Conservation (phyloP, 257 asterid genomes). For the Scutellaria baicalensis region DNA sequence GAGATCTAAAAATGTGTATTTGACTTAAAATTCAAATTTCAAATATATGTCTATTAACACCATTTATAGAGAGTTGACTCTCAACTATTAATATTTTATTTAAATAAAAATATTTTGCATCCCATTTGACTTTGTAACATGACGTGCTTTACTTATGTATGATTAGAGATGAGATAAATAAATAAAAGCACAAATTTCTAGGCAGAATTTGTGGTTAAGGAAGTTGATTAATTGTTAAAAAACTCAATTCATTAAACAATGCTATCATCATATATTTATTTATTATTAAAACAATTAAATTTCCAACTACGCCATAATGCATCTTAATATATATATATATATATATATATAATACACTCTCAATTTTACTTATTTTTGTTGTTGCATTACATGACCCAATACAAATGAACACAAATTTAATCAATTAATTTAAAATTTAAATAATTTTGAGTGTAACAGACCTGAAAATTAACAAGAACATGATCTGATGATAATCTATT, state of each 20-base stretch:
- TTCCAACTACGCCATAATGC: slow-evolving; percentile 1
- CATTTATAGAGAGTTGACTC: slow-evolving; percentile 24
- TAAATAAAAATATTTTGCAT: background rate
- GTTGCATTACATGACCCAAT: no score
- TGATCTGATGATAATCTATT: no score
- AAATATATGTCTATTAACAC: slow-evolving; percentile 18
- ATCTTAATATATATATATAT: background rate
- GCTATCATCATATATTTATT: background rate
- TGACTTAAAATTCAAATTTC: slow-evolving; percentile 15
- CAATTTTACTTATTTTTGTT: background rate
- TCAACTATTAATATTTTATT: background rate
- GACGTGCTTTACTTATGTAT: slow-evolving; percentile 14
- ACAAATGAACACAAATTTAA: no score
- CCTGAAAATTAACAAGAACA: no score
- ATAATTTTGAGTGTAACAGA: no score
- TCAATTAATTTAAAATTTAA: no score
- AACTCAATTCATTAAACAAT: background rate
- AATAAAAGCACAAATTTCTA: background rate
- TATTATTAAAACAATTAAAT: background rate
- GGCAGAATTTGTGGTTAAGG: slow-evolving; percentile 30
- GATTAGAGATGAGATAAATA: background rate
- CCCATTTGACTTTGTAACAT: slow-evolving; percentile 39
- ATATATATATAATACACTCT: background rate
- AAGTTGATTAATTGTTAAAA: background rate
- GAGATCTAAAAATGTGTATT: background rate